A percentile compares a stretch with the other conserved stretches of the same genome.
phyloP scores from a whole-genome alignment of 2,329 filamentous ascomycete genomes.

The Aspergillus latus region DNA sequence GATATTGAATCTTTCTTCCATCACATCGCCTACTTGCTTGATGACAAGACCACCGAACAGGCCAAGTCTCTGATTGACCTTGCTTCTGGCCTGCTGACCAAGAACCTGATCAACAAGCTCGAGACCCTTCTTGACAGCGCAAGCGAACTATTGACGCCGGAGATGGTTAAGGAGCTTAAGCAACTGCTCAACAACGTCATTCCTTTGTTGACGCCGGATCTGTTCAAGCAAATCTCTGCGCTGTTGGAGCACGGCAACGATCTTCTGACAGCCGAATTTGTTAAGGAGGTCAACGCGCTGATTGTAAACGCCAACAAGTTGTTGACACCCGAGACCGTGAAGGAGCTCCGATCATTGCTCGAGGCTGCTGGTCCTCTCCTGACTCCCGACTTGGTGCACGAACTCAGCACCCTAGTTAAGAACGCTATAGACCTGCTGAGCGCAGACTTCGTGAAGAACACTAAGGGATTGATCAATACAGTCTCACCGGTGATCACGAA shows the following conservation, averaged over 20 bases:
- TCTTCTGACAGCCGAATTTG: slow-evolving; percentile 27
- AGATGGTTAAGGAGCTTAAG: slow-evolving; percentile 28
- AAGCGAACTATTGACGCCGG: slow-evolving; percentile 20
- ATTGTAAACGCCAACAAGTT: slow-evolving; percentile 21
- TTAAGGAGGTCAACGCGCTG: slow-evolving; percentile 23
- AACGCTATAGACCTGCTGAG: slow-evolving; percentile 28
- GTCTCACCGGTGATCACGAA: slow-evolving; percentile 21
- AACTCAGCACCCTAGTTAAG: slow-evolving; percentile 21
- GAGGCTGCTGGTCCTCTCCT: slow-evolving; percentile 28
- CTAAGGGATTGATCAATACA: slow-evolving; percentile 15
- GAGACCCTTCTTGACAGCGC: slow-evolving; percentile 23
- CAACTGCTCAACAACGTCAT: slow-evolving; percentile 25
- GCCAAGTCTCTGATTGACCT: slow-evolving; percentile 30
- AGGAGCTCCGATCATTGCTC: slow-evolving; percentile 29
- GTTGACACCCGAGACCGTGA: slow-evolving; percentile 25
- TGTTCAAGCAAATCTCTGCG: slow-evolving; percentile 32
- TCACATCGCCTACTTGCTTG: slow-evolving; percentile 34
- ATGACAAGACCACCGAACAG: slow-evolving; percentile 33
- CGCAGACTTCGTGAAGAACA: slow-evolving; percentile 24
- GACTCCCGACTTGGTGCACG: slow-evolving; percentile 26
- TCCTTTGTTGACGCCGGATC: slow-evolving; percentile 21
- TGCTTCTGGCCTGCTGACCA: slow-evolving; percentile 26
- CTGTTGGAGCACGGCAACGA: slow-evolving; percentile 31
- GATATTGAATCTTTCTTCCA: slow-evolving; percentile 37
- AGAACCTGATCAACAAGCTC: slow-evolving; percentile 27